Conservation (phyloP, 2,329 filamentous ascomycete genomes). For the Sclerotinia subarctica region DNA sequence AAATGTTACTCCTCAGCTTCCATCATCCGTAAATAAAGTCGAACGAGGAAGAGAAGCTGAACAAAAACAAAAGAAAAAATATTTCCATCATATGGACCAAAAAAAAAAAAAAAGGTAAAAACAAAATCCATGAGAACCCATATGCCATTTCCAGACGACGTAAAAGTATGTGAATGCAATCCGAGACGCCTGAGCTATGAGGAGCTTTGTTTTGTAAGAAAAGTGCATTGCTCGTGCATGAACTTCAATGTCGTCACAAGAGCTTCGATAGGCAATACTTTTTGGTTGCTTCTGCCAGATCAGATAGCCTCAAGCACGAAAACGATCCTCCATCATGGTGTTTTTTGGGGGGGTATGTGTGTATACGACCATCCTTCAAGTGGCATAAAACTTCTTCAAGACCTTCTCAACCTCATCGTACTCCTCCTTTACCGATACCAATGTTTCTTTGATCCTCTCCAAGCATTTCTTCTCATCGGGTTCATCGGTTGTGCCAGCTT, state of each 20-base stretch:
- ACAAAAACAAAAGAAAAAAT: conserved; percentile 9
- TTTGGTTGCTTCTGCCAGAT: conserved; percentile 9
- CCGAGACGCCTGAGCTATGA: conserved; percentile 32
- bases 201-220: conserved; percentile 34
- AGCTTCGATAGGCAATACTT: conserved; percentile 20
- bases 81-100: conserved; percentile 5
- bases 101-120: conserved; percentile 15
- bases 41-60: conserved; percentile 1
- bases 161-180: conserved; percentile 24
- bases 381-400: conserved; percentile 51
- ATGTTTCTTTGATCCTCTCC: conserved; percentile 64
- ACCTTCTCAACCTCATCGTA: conserved; percentile 69
- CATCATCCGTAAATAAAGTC: conserved; percentile 10
- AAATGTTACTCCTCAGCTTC: neutral
- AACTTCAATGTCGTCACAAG: conserved; percentile 34
- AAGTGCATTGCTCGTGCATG: conserved; percentile 30
- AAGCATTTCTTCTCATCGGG: conserved; percentile 66
- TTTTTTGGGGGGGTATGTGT: neutral
- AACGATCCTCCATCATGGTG: conserved; percentile 23
- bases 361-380: conserved; percentile 8
- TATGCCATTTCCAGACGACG: conserved; percentile 22
- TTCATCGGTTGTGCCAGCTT: conserved; percentile 66
- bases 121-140: conserved; percentile 10
- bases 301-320: conserved; percentile 27
- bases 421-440: conserved; percentile 70